Evolutionary conservation across 345 rosid genomes (phyloP).

Genomic region (Dimocarpus longan): DNA sequence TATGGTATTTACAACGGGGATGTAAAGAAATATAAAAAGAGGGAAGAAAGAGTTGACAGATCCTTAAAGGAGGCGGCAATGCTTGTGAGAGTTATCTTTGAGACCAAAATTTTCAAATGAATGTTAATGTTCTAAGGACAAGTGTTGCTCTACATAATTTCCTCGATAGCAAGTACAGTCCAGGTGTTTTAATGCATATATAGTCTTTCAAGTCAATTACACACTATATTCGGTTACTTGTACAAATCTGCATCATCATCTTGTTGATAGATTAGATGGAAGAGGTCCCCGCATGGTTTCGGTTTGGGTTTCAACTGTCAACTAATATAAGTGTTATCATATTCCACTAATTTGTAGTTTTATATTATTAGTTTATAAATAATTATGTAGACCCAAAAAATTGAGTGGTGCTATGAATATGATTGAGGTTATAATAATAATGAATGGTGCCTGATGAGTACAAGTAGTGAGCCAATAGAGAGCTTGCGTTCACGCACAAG

Average conservation of each 20-base stretch:
- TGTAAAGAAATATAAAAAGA: too few relatives aligned
- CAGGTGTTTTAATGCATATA: too few relatives aligned
- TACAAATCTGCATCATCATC: neutral
- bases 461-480: neutral
- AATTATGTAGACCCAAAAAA: neutral
- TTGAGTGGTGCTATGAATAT: neutral
- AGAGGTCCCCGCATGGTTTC: neutral
- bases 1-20: too few relatives aligned
- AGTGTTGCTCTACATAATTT: too few relatives aligned
- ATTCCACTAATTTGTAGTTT: neutral
- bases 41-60: too few relatives aligned
- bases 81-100: too few relatives aligned
- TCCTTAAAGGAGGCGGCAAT: too few relatives aligned
- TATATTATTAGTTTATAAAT: neutral
- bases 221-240: neutral
- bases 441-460: neutral
- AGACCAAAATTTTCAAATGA: too few relatives aligned
- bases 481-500: constrained; percentile 3
- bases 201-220: neutral
- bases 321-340: neutral
- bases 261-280: too few relatives aligned
- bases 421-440: neutral
- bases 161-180: too few relatives aligned
- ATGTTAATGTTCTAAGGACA: too few relatives aligned
- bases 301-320: neutral